phyloP scores from a whole-genome alignment of 1,139 yeast species.

The Nadsonia commutata region DNA sequence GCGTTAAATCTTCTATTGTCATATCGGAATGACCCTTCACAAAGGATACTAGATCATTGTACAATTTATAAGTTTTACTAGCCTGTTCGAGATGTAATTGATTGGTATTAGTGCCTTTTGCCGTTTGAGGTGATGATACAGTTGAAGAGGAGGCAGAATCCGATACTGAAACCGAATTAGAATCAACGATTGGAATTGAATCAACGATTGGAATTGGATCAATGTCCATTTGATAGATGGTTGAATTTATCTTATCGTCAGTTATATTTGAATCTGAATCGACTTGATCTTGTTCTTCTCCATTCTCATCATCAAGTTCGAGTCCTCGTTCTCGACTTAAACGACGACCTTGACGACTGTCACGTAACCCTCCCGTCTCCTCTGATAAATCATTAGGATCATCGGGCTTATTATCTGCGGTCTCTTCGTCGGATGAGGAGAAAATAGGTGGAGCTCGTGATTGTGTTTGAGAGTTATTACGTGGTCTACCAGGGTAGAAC shows the following conservation, averaged over 20 bases:
- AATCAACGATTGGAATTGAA: no score
- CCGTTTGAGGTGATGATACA: no score
- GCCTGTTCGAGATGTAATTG: background rate
- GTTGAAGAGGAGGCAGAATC: no score
- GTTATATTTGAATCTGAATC: no score
- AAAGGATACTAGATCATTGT: background rate
- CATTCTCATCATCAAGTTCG: background rate
- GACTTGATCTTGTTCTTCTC: no score
- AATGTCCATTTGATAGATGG: no score
- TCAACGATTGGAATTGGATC: no score
- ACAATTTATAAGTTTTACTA: background rate
- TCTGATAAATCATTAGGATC: background rate
- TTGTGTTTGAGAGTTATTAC: background rate
- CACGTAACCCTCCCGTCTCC: background rate
- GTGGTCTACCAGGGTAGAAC: background rate
- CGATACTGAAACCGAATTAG: no score
- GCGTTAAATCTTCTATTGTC: background rate
- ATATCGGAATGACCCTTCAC: background rate
- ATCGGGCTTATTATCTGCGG: background rate
- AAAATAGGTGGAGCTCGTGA: background rate
- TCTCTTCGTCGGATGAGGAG: background rate
- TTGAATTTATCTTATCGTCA: no score
- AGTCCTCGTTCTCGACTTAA: background rate
- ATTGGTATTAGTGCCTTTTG: no score
- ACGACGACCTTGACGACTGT: background rate